Evolutionary conservation across 108 stramenopile genomes (phyloP).

Genomic region (Cyclotella atomus): DNA sequence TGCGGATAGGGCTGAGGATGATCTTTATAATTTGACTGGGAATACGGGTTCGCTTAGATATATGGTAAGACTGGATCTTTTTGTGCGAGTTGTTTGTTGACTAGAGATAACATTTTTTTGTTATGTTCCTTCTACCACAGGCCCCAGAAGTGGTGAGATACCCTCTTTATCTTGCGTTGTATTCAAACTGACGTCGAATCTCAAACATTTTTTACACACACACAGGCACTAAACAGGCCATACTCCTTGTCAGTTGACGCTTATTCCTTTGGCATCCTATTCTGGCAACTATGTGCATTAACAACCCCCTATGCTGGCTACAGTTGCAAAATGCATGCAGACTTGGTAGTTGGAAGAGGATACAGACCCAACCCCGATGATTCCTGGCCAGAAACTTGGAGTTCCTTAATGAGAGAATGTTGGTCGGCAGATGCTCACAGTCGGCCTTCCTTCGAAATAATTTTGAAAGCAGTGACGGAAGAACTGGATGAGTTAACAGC

Average conservation of each 20-base stretch:
- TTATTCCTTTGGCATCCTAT: constrained; percentile 87
- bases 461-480: constrained; percentile 58
- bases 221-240: constrained; percentile 66
- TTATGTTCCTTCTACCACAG: no score
- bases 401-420: constrained; percentile 68
- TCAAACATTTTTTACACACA: no score
- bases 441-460: constrained; percentile 76
- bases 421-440: constrained; percentile 59
- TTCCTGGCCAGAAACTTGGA: constrained; percentile 86
- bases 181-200: no score
- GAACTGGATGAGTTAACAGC: constrained; percentile 62
- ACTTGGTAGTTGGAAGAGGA: constrained; percentile 69
- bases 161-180: background rate
- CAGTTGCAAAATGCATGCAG: constrained; percentile 76
- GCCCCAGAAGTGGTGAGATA: constrained; percentile 5
- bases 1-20: constrained; percentile 51
- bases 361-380: constrained; percentile 70
- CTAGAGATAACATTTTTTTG: no score
- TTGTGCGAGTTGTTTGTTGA: no score
- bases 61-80: constrained; percentile 87
- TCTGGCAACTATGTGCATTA: constrained; percentile 87
- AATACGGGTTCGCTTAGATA: constrained; percentile 84
- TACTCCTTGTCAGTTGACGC: constrained; percentile 80
- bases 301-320: constrained; percentile 79
- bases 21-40: constrained; percentile 72